A percentile compares a stretch with the other conserved stretches of the same genome.
Conservation (phyloP, 2,329 filamentous ascomycete species). For the Lecanosticta acicola region DNA sequence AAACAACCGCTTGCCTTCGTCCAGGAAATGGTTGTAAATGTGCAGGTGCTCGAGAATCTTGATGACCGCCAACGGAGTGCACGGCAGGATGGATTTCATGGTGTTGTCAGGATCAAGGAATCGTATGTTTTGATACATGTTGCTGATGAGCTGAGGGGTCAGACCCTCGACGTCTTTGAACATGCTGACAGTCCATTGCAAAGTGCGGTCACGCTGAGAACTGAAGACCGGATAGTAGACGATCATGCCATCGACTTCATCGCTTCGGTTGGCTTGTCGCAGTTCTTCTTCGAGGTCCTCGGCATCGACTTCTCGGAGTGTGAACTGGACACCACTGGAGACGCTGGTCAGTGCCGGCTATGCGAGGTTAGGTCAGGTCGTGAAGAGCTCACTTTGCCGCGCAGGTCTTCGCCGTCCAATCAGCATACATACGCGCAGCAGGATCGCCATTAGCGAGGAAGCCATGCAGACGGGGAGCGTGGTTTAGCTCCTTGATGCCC, state of each 20-base stretch:
- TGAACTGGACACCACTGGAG: slow-evolving; percentile 78
- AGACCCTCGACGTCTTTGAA: slow-evolving; percentile 94
- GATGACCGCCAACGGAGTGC: slow-evolving; percentile 90
- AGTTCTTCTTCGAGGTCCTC: slow-evolving; percentile 87
- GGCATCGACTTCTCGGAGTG: slow-evolving; percentile 75
- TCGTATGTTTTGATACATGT: slow-evolving; percentile 99
- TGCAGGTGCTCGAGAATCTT: slow-evolving; percentile 95
- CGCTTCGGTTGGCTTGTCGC: slow-evolving; percentile 74
- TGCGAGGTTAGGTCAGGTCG: not conserved
- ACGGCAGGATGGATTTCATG: slow-evolving; percentile 89
- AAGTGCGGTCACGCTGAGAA: slow-evolving; percentile 82
- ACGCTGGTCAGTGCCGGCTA: slow-evolving; percentile 6
- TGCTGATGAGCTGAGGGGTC: slow-evolving; percentile 89
- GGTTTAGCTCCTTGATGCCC: slow-evolving; percentile 65
- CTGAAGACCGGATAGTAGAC: slow-evolving; percentile 99
- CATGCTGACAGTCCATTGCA: slow-evolving; percentile 88
- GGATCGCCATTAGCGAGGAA: slow-evolving; percentile 91
- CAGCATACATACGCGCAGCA: slow-evolving; percentile 85
- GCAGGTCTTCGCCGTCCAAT: slow-evolving; percentile 96
- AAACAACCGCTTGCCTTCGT: slow-evolving; percentile 86
- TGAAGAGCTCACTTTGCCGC: slow-evolving; percentile 72
- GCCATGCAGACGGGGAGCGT: slow-evolving; percentile 74
- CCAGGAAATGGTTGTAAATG: slow-evolving; percentile 92
- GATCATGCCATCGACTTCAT: slow-evolving; percentile 77
- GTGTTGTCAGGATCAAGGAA: slow-evolving; percentile 77